Base-by-base conservation (phyloP, 2,329 filamentous ascomycete genomes). In the Fusarium temperatum region DNA sequence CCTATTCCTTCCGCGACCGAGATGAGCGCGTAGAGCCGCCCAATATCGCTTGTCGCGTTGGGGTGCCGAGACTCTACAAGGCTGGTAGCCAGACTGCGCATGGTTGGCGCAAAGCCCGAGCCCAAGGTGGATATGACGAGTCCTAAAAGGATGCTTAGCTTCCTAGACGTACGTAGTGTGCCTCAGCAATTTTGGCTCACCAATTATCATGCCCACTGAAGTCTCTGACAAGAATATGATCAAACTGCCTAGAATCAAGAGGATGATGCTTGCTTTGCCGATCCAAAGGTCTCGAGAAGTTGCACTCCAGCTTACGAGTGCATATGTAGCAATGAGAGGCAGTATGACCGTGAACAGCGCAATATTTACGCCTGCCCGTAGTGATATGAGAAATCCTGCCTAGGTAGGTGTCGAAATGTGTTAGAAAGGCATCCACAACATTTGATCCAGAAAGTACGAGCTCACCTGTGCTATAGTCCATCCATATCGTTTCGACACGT, bases 321-420 rank as follows among this genome's bases (percentile, higher is more conserved):
- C n/a, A 18, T 61, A 61, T 11, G 48, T 61, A 22, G 58, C 28
- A 42, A 55, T 28, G 8, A 61, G 22, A 55, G 58, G 58, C 14
- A 61, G 36, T 36, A 61, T 61, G n/a, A 55, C 47, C 2, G 47
- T 55, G 36, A 61, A 61, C 15, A 61, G 18, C 8, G 47, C 47
- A 42, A 61, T 61, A 2, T 61, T 61, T 26, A 61, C 58, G 2
- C 36, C 47, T 22, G 47, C 58, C 5, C 58, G 47, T 35, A 61
- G n/a, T 42, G 58, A 61, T 35, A 61, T 55, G 20, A 61, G 47
- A 61, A 61, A 61, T 35, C 58, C 58, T 20, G 58, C n/a, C 57
- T 53, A 60, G 13, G 9, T 35, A 44, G 17, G 8, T 8, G 22
- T 14, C 26, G 57, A 7, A 38, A 22, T 32, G 36, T 41, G 44